phyloP scores from a whole-genome alignment of 495 filamentous ascomycete genomes.

The Penicillium ucsense region DNA sequence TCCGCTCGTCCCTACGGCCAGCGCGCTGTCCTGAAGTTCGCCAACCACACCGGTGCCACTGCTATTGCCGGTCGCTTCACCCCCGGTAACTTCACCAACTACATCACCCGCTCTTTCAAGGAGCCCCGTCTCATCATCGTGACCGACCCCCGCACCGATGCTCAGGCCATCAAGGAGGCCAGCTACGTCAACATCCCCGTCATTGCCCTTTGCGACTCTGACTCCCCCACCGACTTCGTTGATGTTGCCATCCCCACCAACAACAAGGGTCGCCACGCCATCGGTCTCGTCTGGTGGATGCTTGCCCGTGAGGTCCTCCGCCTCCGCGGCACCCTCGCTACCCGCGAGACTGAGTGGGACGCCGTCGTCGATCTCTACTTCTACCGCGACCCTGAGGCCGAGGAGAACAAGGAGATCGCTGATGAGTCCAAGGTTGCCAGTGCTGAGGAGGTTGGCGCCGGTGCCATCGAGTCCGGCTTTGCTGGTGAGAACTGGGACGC shows the following conservation, averaged over 20 bases:
- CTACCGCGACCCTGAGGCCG: constrained; percentile 98
- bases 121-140: constrained; percentile 99
- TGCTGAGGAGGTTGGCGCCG: constrained; percentile 75
- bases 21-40: constrained; percentile 98
- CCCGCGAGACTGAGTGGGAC: constrained; percentile 93
- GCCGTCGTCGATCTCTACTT: constrained; percentile 99
- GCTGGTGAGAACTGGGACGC: constrained; percentile 46
- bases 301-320: constrained; percentile 98
- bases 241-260: constrained; percentile 99
- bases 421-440: constrained; percentile 58
- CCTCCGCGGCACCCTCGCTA: constrained; percentile 89
- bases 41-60: constrained; percentile 90
- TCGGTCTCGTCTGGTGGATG: constrained; percentile 99
- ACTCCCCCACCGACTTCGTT: constrained; percentile 98
- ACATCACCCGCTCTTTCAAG: constrained; percentile 99
- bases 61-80: constrained; percentile 99
- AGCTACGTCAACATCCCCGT: constrained; percentile 99
- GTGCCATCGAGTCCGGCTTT: constrained; percentile 74
- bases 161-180: constrained; percentile 99
- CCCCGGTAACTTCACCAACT: constrained; percentile 99
- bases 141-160: constrained; percentile 97
- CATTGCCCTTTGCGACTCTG: constrained; percentile 96
- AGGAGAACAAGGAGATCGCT: constrained; percentile 86
- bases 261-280: constrained; percentile 99
- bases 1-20: constrained; percentile 98